Evolutionary conservation across 495 filamentous ascomycete genomes (phyloP), one percentile per base, ranked within the genome.

Genomic region (Penicillium pancosmium): DNA sequence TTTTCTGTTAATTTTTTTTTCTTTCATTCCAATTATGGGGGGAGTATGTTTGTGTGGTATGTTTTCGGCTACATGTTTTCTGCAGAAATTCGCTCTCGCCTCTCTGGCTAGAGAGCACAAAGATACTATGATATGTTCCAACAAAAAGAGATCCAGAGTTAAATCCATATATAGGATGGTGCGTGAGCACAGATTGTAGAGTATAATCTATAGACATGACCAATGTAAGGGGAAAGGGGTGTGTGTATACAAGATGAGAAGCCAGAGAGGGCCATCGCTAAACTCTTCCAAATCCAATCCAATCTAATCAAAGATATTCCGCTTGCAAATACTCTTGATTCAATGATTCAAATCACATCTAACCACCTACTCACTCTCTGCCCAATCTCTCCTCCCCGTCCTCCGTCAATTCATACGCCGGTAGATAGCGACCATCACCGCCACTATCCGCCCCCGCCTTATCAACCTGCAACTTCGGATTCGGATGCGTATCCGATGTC

Each of bases 361-460:
- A n/a, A n/a, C 16, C 2, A 38, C 48, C n/a, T 27, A 27, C 44
- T 73, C 73, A 80, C 74, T 91, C 86, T 53, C 94, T 81, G 12
- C 94, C 94, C 23, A 96, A 73, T 43, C 94, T 82, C 75, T 98
- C 94, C 66, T 91, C 90, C 34, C 87, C 76, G 70, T 97, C 94
- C 55, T 92, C 86, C 43, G 85, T 81, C 55, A 98, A 75, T 68
- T 95, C 89, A 72, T 94, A 97, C 4, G 94, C 94, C 8, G 94
- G 94, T 34, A 88, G 72, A 68, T 89, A 97, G 15, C 69, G 74
- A 61, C 65, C 38, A 52, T 66, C 44, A 67, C 67, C 12, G 3
- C 53, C 52, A 12, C 62, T 67, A 2, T 69, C 36, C 2, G 36
- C 11, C 15, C 11, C 36, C 2, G 36, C 72, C 2, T 66, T 62